Base-by-base conservation (phyloP, 306 rosid species). In the Medicago truncatula region DNA sequence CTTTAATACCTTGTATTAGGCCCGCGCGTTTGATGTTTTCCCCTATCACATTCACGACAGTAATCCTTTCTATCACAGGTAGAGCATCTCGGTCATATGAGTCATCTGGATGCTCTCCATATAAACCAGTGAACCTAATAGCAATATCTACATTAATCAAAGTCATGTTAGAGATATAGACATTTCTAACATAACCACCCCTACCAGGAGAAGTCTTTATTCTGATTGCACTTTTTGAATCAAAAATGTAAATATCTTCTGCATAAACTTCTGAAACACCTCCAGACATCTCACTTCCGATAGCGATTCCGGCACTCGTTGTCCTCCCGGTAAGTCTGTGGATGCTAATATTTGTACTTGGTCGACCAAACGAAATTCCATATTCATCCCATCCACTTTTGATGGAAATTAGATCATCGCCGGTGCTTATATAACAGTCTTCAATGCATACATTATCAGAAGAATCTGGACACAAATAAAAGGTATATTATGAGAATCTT, bases 251-350 rank as follows among this genome's bases (percentile, higher is more conserved):
- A 81, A 91, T 86, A 78, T 86, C 85, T 75, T 87, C 92, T 21
- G 85, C 96, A 73, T 66, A 85, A 75, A 91, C 92, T 39, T 87
- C 86, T 39, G 93, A 88, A 39, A 91, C 89, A 36, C 93, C 96
- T 66, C 96, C 96, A 7, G 92, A 91, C 96, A 91, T 91, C 91
- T 91, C 96, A 41, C 96, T 91, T 76, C 96, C 96, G 3, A 91
- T 85, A 60, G 96, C 41, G 16, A 91, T 88, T 54, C 91, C 93
- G 14, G 96, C 86, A 16, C 90, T 84, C 56, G 75, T 76, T 54
- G 90, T 82, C 78, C 62, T 76, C 50, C 96, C 90, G 0, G 62
- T 31, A 18, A 91, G 83, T 70, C 93, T 63, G 31, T 16, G 80
- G 77, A 91, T 87, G 70, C 56, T 59, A 46, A 91, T 87, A 78